Base-by-base conservation (phyloP, 768 basidiomycete genomes). In the Plicaturopsis crispa region DNA sequence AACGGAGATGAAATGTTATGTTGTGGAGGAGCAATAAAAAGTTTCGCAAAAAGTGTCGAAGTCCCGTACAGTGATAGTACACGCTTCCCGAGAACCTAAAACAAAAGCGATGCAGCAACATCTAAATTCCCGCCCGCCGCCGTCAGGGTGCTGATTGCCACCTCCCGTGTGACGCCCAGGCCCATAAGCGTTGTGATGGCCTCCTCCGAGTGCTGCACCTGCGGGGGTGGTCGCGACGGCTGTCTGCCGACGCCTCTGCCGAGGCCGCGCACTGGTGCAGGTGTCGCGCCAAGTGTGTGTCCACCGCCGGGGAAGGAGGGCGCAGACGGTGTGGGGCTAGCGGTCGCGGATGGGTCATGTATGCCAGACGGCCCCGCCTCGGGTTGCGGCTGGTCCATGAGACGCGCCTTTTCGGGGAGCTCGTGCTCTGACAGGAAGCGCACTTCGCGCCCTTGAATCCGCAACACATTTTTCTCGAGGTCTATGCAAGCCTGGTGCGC, bases 401-500 rank as follows among this genome's bases (percentile, higher is more conserved):
- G 60, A 16, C 78, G 73, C 4, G 82, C 85, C 52, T 84, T 84
- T 7, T 81, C 80, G 1, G 93, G 94, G 4, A 99, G 72, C 60
- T 97, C 88, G 57, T 99, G 96, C 63, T 99, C 96, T 2, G 89
- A 59, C 4, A 99, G 66, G 69, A 99, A 99, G 13, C 62, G 60
- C 6, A 99, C 82, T 59, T 96, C 89, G 11, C 88, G 75, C 13
- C 78, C 84, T 65, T 91, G 87, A 35, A 99, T 97, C n/a, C 90
- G 75, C 16, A 99, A 77, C 10, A 86, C 85, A 47, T 80, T 78
- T 58, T 90, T 90, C 49, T 81, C 70, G 17, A 99, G 75, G 60
- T 99, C 96, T 57, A 99, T 97, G 53, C 81, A 87, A 4, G 92
- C 94, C 54, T 96, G 92, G 56, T 97, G 88, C 0, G 92, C 87